phyloP scores from a whole-genome alignment of 768 basidiomycete genomes.

The Termitomyces sp. region DNA sequence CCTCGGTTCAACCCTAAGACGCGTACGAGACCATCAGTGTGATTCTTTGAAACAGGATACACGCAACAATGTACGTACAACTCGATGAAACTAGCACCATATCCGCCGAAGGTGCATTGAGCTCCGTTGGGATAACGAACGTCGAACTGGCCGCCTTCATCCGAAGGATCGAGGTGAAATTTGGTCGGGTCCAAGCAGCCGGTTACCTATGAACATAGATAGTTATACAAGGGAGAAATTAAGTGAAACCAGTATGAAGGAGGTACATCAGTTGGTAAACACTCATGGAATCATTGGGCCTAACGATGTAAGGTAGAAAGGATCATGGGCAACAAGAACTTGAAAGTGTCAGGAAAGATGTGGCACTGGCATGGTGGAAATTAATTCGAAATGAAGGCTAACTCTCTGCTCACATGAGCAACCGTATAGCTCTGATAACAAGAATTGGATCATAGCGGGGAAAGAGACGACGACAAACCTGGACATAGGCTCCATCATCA shows the following conservation, averaged over 20 bases:
- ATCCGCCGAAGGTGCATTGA: constrained; percentile 45
- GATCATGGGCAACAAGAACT: neutral
- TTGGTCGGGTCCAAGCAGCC: constrained; percentile 16
- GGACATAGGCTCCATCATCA: constrained; percentile 14
- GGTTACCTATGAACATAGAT: constrained; percentile 11
- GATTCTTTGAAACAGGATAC: neutral
- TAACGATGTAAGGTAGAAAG: neutral
- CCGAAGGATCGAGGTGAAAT: constrained; percentile 16
- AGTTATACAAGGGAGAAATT: neutral
- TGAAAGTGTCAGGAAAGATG: neutral
- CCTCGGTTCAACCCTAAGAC: constrained; percentile 37
- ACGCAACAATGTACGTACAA: constrained; percentile 21
- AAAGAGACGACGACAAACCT: constrained; percentile 6
- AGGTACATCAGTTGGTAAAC: neutral
- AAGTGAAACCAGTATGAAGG: neutral
- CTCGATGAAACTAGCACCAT: constrained; percentile 46
- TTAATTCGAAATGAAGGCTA: neutral
- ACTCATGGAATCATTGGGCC: neutral
- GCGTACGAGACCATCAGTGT: neutral
- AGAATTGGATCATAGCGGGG: neutral
- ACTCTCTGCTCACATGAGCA: neutral
- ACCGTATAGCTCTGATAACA: neutral
- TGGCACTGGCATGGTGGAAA: neutral
- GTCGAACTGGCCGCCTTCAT: constrained; percentile 46
- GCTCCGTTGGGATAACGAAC: constrained; percentile 48